Base-by-base conservation (phyloP, 352 stramenopile genomes). In the Phytophthora kernoviae region DNA sequence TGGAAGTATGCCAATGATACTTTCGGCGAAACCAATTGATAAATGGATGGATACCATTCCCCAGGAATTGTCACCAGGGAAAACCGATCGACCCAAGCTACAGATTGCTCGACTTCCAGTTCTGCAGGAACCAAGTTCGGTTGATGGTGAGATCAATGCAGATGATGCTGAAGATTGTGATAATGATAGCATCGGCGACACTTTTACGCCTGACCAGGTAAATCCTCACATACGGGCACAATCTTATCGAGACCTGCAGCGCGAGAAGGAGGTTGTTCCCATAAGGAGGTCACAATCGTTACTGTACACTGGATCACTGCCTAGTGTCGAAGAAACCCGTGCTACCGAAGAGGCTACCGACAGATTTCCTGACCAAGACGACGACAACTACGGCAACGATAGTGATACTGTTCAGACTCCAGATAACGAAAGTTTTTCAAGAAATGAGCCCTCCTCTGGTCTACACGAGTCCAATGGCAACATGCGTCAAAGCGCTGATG, bases 281-380 rank as follows among this genome's bases (percentile, higher is more conserved):
- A 46, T 67, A 7, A 39, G 59, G 11, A 75, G 55, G 12, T 12
- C 65, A 2, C 65, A 66, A 8, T 77, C 70, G 8, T 46, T 75
- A 20, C 34, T 70, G 21, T 79, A 70, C 46, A 57, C 63, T 14
- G 30, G 20, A 3, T 61, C 66, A 0, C 39, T 87, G 5, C 62
- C 73, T 15, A 77, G 70, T 39, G 63, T 84, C 17, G 54, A 65
- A 5, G 75, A 84, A 36, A 15, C 74, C 8, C 37, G 22, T 11
- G 32, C 26, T 22, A 44, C 8, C 14, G 52, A 62, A 42, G 48
- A 26, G 15, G 11, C 33, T 0, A 12, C 17, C 2, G 34, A 61
- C 50, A 15, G 26, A 8, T 22, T 24, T 8, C 32, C 51, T 8
- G 42, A 62, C 12, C 24, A 40, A 43, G 60, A 68, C 7, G 46